Percentiles rank a stretch among this genome's conserved stretches.
Evolutionary conservation across 2,329 filamentous ascomycete genomes (phyloP).

Genomic region (Ophiostoma pallidulum): DNA sequence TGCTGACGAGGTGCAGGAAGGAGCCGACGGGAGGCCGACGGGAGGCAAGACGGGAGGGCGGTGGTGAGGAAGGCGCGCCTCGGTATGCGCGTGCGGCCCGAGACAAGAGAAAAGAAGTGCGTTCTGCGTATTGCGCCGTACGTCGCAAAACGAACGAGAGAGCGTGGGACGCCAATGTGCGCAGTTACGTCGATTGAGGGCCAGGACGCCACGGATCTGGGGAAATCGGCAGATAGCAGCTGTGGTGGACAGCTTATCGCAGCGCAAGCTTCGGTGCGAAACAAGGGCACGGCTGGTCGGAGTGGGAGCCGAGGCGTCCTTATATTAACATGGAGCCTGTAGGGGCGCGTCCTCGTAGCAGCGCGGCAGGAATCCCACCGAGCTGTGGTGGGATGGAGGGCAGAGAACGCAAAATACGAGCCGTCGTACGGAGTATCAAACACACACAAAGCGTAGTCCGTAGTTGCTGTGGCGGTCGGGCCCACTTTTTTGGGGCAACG

Average conservation of each 20-base stretch:
- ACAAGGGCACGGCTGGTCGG: slow-evolving; percentile 2
- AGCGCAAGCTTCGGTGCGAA: slow-evolving; percentile 4
- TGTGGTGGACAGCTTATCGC: slow-evolving; percentile 1
- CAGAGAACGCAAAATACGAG: neutral
- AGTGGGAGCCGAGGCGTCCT: slow-evolving; percentile 13
- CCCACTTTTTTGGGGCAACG: neutral
- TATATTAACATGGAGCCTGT: no score
- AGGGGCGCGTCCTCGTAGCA: no score
- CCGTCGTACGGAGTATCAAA: neutral
- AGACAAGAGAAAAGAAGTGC: neutral
- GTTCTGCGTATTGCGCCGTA: no score
- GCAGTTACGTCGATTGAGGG: neutral
- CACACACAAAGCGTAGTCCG: neutral
- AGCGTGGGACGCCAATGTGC: no score
- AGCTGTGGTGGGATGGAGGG: no score
- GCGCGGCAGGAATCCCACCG: no score
- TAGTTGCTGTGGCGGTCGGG: slow-evolving; percentile 2
- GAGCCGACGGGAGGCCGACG: no score
- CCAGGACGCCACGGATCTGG: no score
- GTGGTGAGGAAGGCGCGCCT: neutral
- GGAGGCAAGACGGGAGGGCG: neutral
- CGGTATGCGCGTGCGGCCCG: slow-evolving; percentile 27
- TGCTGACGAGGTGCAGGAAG: neutral
- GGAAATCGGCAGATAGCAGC: no score
- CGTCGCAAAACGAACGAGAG: no score